phyloP scores from a whole-genome alignment of 148 eudicot species.

The Arctostaphylos glauca region DNA sequence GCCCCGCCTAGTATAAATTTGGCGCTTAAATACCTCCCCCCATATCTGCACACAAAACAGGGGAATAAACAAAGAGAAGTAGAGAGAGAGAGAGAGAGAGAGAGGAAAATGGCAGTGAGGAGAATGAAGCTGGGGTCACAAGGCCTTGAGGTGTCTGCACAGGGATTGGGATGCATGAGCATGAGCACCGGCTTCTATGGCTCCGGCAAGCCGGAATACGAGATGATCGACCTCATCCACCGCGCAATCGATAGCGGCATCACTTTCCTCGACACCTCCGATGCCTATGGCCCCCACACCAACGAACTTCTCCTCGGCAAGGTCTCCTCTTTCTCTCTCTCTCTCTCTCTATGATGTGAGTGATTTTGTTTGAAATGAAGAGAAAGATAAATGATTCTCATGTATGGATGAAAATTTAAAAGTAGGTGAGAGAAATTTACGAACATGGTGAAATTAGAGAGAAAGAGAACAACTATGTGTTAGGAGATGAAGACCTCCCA shows the following conservation, averaged over 20 bases:
- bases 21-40: background rate
- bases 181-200: background rate
- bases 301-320: background rate
- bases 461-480: too few species aligned
- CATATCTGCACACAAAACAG: background rate
- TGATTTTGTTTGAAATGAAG: too few species aligned
- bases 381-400: too few species aligned
- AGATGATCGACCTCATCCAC: background rate
- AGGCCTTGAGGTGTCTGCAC: background rate
- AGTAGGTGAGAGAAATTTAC: too few species aligned
- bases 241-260: background rate
- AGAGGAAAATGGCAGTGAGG: background rate
- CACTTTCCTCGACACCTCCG: background rate
- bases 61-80: background rate
- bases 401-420: too few species aligned
- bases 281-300: background rate
- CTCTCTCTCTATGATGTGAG: too few species aligned
- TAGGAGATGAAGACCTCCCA: too few species aligned
- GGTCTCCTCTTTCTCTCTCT: background rate
- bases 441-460: too few species aligned
- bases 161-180: background rate
- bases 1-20: background rate
- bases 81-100: background rate
- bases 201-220: background rate
- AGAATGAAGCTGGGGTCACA: background rate